Evolutionary conservation across 2,329 filamentous ascomycete species (phyloP).

Genomic region (Aspergillus novofumigatus): DNA sequence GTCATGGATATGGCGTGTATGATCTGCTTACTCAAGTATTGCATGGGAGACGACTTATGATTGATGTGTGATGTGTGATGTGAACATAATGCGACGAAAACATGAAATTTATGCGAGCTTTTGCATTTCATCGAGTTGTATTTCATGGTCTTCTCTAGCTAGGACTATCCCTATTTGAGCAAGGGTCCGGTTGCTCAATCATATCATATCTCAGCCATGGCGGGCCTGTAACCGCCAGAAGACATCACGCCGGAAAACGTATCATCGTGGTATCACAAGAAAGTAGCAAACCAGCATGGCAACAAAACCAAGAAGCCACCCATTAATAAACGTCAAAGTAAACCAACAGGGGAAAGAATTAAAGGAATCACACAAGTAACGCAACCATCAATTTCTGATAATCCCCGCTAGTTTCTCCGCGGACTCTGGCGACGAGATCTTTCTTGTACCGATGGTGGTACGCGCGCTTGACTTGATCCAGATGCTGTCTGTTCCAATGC

Average conservation of each 20-base stretch:
- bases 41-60: background rate
- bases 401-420: slow-evolving; percentile 79
- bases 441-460: slow-evolving; percentile 68
- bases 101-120: background rate
- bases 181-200: background rate
- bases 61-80: background rate
- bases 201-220: background rate
- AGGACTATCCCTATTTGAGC: no score
- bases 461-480: slow-evolving; percentile 73
- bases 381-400: slow-evolving; percentile 74
- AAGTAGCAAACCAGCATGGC: background rate
- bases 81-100: background rate
- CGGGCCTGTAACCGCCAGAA: no score
- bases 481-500: slow-evolving; percentile 75
- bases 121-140: no score
- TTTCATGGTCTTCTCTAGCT: no score
- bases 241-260: background rate
- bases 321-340: background rate
- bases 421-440: slow-evolving; percentile 66
- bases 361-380: slow-evolving; percentile 42
- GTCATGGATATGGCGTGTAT: background rate
- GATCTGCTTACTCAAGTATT: background rate
- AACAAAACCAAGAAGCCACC: background rate
- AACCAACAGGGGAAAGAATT: background rate
- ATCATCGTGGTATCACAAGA: background rate